Evolutionary conservation across 2,329 filamentous ascomycete species (phyloP).

Genomic region (Xylaria sp.): DNA sequence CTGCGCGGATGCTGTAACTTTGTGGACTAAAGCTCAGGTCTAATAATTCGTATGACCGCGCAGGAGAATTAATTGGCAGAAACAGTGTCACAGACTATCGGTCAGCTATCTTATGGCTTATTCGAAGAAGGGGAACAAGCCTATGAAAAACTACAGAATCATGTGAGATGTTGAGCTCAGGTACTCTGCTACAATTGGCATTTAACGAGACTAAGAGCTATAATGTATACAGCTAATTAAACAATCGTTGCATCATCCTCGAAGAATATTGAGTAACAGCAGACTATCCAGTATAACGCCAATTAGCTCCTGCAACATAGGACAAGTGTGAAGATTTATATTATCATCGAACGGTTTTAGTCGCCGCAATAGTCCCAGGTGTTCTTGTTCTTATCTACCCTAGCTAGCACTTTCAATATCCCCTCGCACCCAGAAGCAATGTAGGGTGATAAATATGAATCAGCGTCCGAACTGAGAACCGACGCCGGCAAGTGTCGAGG

Average conservation of each 20-base stretch:
- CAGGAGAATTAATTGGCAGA: neutral
- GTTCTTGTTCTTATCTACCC: neutral
- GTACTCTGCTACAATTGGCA: neutral
- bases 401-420: too few species aligned
- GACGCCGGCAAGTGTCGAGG: neutral
- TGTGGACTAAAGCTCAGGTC: constrained; percentile 25
- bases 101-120: neutral
- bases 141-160: neutral
- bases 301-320: neutral
- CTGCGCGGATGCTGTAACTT: constrained; percentile 36
- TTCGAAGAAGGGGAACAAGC: neutral
- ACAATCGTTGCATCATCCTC: neutral
- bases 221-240: neutral
- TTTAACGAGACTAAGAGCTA: neutral
- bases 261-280: neutral
- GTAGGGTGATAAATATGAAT: too few species aligned
- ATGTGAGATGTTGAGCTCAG: neutral
- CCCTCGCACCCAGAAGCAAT: too few species aligned
- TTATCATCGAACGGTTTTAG: neutral
- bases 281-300: neutral
- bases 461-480: neutral
- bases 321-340: neutral
- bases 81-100: neutral
- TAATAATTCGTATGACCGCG: too few species aligned
- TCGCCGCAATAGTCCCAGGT: too few species aligned